These are phyloP conservation scores for Dothistroma pini DNA, from an alignment of 2,329 filamentous ascomycete species.

Conservation along the genomic window DNA sequence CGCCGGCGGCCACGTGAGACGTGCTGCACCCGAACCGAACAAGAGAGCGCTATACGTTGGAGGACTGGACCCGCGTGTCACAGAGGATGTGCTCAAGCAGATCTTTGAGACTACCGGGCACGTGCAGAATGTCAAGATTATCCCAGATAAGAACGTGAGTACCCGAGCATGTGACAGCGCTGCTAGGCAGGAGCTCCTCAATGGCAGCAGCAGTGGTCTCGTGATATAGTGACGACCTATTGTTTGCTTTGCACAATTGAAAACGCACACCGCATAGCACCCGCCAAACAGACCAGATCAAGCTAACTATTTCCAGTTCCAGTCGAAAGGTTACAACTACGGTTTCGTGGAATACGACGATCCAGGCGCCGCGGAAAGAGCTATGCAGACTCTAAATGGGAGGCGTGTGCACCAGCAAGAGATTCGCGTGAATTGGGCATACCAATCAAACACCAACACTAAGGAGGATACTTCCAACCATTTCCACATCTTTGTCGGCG, in stretches of 20 bases:
- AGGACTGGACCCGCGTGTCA: constrained; percentile 71
- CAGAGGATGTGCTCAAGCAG: constrained; percentile 60
- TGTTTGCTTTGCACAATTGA: background rate
- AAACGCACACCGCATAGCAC: background rate
- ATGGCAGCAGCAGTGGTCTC: background rate
- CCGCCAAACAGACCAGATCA: background rate
- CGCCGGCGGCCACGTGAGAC: constrained; percentile 75
- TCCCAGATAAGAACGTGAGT: constrained; percentile 98
- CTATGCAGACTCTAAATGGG: constrained; percentile 95
- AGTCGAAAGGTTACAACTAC: constrained; percentile 98
- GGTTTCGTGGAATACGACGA: constrained; percentile 99
- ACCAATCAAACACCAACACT: constrained; percentile 88
- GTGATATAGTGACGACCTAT: background rate
- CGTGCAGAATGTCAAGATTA: constrained; percentile 98
- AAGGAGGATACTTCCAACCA: constrained; percentile 98
- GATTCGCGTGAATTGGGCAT: constrained; percentile 99
- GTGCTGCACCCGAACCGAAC: constrained; percentile 94
- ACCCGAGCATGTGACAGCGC: constrained; percentile 15
- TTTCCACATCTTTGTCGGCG: constrained; percentile 98
- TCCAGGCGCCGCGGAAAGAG: constrained; percentile 89
- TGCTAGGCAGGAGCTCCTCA: background rate
- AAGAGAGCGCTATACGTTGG: constrained; percentile 97
- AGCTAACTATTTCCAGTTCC: constrained; percentile 37
- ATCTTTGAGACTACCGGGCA: constrained; percentile 95
- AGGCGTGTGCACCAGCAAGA: constrained; percentile 95